Base-by-base conservation (phyloP, 768 basidiomycete species). In the Boletus barrowsii region DNA sequence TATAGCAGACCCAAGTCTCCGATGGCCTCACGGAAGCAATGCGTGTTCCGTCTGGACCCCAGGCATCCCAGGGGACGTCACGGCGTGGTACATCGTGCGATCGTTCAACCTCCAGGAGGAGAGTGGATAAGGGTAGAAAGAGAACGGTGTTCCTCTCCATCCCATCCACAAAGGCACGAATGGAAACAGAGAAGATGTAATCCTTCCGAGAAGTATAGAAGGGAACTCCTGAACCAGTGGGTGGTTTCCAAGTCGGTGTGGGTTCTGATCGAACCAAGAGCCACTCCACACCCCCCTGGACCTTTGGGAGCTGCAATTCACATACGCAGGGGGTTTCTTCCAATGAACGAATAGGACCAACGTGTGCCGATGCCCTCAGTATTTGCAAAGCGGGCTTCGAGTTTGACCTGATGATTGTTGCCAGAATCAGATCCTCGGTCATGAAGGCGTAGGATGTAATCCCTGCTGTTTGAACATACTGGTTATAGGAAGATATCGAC, bases 71-170 rank as follows among this genome's bases (percentile, higher is more conserved):
- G 6, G 26, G 5, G 15, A 73, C 45, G 14, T 18, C 18, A 17
- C 53, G 59, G 22, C 49, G 48, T 18, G 43, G 52, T 6, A 40
- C 15, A 22, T 42, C 17, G 10, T 8, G 51, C 4, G 62, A 59
- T 26, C 42, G 57, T 30, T 56, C 60, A 24, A 72, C 63, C 51
- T 67, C 55, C 33, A 39, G 43, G 46, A 68, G 62, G 3, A 73
- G 32, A 10, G 66, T 67, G 45, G 73, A 73, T 22, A 66, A 9
- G 18, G 33, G 37, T 18, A 39, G 11, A 49, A 6, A 43, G 51
- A 11, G 33, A 59, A 59, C 65, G 53, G 13, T 93, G 68, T 4
- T 92, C 93, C 26, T 54, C 22, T 62, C 56, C 5, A 8, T 20
- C 1, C 49, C 58, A 2, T 22, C 49, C 36, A 40, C 53, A 20